phyloP scores from a whole-genome alignment of 2,329 filamentous ascomycete species.

The Penicillium sp. region DNA sequence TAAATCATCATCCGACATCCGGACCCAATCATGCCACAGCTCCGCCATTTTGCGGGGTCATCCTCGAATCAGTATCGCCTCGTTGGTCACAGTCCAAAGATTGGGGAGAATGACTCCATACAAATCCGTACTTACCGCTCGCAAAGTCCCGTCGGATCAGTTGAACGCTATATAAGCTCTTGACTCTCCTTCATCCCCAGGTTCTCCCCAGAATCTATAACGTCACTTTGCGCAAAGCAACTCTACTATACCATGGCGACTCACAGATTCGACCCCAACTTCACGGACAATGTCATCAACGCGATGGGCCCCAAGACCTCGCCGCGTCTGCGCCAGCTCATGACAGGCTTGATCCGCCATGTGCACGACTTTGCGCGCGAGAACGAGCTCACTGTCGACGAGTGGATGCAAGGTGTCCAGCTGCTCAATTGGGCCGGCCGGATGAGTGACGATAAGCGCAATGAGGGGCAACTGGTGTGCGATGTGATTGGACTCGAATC shows the following conservation, averaged over 20 bases:
- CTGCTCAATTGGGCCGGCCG: constrained; percentile 62
- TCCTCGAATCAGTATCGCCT: constrained; percentile 20
- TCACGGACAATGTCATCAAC: constrained; percentile 70
- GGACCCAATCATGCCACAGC: constrained; percentile 12
- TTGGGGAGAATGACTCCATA: neutral
- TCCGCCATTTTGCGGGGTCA: constrained; percentile 19
- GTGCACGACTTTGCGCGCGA: constrained; percentile 60
- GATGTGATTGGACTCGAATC: constrained; percentile 60
- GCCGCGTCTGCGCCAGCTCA: constrained; percentile 64
- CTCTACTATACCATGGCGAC: constrained; percentile 23
- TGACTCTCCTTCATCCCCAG: neutral
- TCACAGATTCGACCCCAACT: constrained; percentile 45
- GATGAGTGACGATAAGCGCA: constrained; percentile 62
- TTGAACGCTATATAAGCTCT: constrained; percentile 11
- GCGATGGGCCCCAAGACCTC: constrained; percentile 69
- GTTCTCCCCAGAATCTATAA: neutral
- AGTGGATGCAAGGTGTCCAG: constrained; percentile 57
- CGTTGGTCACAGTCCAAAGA: constrained; percentile 10
- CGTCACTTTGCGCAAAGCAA: neutral
- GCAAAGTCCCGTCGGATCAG: constrained; percentile 15
- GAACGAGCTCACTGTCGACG: constrained; percentile 57
- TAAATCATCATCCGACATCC: constrained; percentile 4
- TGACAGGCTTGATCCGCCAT: constrained; percentile 53
- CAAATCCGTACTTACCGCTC: constrained; percentile 6
- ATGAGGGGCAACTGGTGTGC: constrained; percentile 61